A percentile compares a stretch with the other conserved stretches of the same genome.
These are phyloP conservation scores for Candida tropicalis DNA, from an alignment of 1,139 yeast genomes.

Conservation along the genomic window DNA sequence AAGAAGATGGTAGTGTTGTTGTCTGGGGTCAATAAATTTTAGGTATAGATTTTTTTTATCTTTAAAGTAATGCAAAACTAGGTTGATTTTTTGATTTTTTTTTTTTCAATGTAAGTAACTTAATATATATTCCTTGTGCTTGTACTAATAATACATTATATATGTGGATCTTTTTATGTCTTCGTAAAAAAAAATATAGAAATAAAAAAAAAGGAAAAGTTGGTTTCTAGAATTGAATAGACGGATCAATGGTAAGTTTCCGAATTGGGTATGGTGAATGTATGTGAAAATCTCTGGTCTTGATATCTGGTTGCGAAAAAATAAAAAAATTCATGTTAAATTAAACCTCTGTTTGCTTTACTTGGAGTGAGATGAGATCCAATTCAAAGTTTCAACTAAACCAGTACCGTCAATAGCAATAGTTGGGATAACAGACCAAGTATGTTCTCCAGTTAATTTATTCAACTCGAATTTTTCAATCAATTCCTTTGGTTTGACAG, in stretches of 20 bases:
- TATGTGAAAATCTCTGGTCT: too few relatives aligned
- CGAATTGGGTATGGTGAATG: too few relatives aligned
- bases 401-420: constrained; percentile 79
- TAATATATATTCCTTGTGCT: neutral
- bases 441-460: constrained; percentile 55
- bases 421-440: constrained; percentile 78
- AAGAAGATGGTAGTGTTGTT: constrained; percentile 65
- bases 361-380: constrained; percentile 67
- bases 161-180: too few relatives aligned
- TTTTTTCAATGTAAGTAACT: too few relatives aligned
- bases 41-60: neutral
- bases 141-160: constrained; percentile 1
- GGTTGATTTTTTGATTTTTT: too few relatives aligned
- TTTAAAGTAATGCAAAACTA: too few relatives aligned
- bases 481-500: constrained; percentile 66
- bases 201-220: neutral
- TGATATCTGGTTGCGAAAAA: constrained; percentile 2
- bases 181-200: too few relatives aligned
- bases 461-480: constrained; percentile 61
- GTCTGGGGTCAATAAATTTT: constrained; percentile 14
- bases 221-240: constrained; percentile 1
- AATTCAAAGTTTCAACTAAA: constrained; percentile 69
- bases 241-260: too few relatives aligned
- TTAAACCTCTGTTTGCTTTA: constrained; percentile 17
- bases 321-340: neutral